Evolutionary conservation across 1,284 basidiomycete species (phyloP), one percentile per base, ranked within the genome.

Genomic region (Boletus sp.): DNA sequence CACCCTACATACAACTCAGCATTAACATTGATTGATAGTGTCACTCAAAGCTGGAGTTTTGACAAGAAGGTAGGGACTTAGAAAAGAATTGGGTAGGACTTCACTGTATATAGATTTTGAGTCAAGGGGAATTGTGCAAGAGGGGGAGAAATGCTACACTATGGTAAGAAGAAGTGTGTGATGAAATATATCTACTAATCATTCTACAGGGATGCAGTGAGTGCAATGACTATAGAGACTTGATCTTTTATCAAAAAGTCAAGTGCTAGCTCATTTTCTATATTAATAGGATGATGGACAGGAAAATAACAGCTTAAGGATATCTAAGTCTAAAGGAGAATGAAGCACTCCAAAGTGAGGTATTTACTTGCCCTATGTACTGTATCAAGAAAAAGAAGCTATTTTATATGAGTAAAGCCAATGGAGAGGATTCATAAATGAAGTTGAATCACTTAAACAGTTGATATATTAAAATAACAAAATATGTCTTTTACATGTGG

Each of bases 171-270:
- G 40, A 43, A 43, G 3, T 13, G 40, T 43, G 40, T 43, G 40
- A 21, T 16, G 14, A 19, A 16, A 19, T 7, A 6, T 38, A 38
- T 19, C 17, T 38, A 4, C 40, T 43, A 21, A 43, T 43, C n/a
- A 43, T 43, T 43, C 21, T n/a, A 43, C 40, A 55, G 53, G 46
- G 53, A 23, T 55, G 53, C 31, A 55, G 53, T 35, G 31, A 30
- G 4, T 55, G 53, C 9, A 14, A 55, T 6, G 53, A 55, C 16
- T 55, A 55, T 46, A 40, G 31, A 27, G 43, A 55, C 23, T 6
- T 55, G 8, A 21, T 55, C 1, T 33, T 27, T 9, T 55, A 30
- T 46, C 43, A 55, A 13, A 31, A 25, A 21, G 6, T 4, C 6
- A 11, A 14, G 7, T 55, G 53, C 43, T 2, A 14, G 23, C 8